phyloP scores from a whole-genome alignment of 495 filamentous ascomycete species.

The Thozetella sp. region DNA sequence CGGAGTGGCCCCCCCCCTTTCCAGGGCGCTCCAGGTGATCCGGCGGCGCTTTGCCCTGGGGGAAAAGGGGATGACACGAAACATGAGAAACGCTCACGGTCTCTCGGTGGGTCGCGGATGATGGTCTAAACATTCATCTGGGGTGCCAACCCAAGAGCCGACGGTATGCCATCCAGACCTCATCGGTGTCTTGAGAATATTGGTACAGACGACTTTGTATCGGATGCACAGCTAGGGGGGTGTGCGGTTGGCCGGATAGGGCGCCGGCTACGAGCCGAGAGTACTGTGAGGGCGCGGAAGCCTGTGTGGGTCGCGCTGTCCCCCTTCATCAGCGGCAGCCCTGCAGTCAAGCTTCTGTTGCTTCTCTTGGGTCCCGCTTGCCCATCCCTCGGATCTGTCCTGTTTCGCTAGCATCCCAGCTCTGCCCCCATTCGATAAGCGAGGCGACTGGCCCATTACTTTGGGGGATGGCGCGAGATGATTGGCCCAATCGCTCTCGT shows the following conservation, averaged over 20 bases:
- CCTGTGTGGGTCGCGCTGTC: too few species aligned
- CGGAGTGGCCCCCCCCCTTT: too few species aligned
- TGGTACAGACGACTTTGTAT: too few species aligned
- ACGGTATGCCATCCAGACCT: too few species aligned
- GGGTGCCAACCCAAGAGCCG: too few species aligned
- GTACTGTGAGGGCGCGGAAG: too few species aligned
- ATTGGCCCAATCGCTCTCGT: background rate
- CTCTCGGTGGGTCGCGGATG: too few species aligned
- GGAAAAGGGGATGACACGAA: background rate
- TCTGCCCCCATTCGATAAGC: constrained; percentile 3
- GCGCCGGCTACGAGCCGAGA: background rate
- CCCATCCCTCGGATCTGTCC: background rate
- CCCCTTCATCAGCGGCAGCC: background rate
- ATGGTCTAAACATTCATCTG: too few species aligned
- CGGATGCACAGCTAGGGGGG: too few species aligned
- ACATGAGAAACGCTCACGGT: background rate
- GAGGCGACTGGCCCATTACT: background rate
- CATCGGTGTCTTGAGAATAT: too few species aligned
- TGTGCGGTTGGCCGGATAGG: background rate
- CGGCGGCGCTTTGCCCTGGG: background rate
- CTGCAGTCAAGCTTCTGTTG: background rate
- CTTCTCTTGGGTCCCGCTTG: background rate
- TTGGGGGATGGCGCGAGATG: background rate
- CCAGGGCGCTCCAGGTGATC: background rate
- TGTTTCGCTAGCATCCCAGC: background rate